These are phyloP conservation scores for Sporisorium scitamineum DNA, from an alignment of 1,284 basidiomycete species.

Conservation along the genomic window DNA sequence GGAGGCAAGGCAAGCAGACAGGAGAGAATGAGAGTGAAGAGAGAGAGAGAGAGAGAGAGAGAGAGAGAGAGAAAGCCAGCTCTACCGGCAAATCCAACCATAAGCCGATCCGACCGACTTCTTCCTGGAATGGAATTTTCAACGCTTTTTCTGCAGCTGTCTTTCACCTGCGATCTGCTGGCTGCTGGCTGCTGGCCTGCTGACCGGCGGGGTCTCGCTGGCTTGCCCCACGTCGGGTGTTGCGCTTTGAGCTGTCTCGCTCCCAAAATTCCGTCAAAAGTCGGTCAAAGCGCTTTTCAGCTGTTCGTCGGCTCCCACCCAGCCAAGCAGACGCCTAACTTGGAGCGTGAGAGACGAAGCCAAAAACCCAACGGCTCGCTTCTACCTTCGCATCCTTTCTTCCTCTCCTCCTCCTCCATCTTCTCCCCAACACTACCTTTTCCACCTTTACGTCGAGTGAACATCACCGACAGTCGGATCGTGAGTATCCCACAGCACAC, in stretches of 20 bases:
- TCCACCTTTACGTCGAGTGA: conserved; percentile 20
- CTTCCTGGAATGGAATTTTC: too few relatives aligned
- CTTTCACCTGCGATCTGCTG: too few relatives aligned
- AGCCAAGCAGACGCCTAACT: conserved; percentile 9
- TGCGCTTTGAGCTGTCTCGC: too few relatives aligned
- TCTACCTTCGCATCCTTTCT: conserved; percentile 16
- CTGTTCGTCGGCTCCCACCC: conserved; percentile 5
- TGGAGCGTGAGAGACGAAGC: neutral
- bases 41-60: too few relatives aligned
- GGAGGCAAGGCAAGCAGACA: too few relatives aligned
- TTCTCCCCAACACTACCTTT: conserved; percentile 3
- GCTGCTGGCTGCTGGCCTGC: conserved; percentile 1
- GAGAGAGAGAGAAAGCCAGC: too few relatives aligned
- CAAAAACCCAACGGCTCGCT: conserved; percentile 4
- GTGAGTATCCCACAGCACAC: conserved; percentile 17
- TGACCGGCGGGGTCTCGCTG: neutral
- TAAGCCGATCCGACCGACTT: too few relatives aligned
- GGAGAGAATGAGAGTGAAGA: too few relatives aligned
- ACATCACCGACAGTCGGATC: conserved; percentile 30
- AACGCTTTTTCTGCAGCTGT: too few relatives aligned
- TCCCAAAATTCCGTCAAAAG: too few relatives aligned
- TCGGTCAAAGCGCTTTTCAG: conserved; percentile 20
- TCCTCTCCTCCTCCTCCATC: conserved; percentile 3
- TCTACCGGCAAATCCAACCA: too few relatives aligned
- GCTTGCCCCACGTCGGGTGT: conserved; percentile 22